Base-by-base conservation (phyloP, 768 basidiomycete genomes). In the Rhodotorula toruloides region DNA sequence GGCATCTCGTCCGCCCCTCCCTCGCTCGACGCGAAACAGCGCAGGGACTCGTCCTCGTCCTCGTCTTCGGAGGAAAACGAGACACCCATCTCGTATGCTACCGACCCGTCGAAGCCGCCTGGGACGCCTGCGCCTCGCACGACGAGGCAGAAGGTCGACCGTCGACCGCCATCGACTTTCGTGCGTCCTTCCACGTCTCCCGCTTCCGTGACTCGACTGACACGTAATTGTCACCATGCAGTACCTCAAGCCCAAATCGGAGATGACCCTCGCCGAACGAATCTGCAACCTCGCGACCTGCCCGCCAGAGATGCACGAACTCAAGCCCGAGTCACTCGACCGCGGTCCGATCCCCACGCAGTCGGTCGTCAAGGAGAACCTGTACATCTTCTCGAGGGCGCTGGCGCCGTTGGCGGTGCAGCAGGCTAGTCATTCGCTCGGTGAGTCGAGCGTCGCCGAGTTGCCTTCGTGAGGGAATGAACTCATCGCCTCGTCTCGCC, bases 241-340 rank as follows among this genome's bases (percentile, higher is more conserved):
- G 63, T 63, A 67, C 32, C 66, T 67, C 56, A 67, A 67, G 57
- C 47, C 57, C 2, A 27, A 14, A 29, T 49, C 60, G 0, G 50
- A 67, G n/a, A 67, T 67, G 66, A 54, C 52, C 12, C 32, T 32
- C 36, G 66, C 66, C 19, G 66, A 67, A 11, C 44, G 39, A 21
- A 32, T 67, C 17, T 67, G 66, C 39, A 32, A 67, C 31, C 52
- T 63, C 40, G 66, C 66, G 9, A 67, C 66, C 4, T 67, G 66
- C 36, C 66, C 66, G 4, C 40, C 60, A 0, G 36, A 31, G 52
- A 47, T 67, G 61, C 66, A 67, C 53, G 56, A 63, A 32, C 32
- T 67, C 36, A 54, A 58, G 46, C 44, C 42, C 52, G 61, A 62
- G n/a, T 37, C 46, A n/a, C 29, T 67, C 29, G 66, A 67, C 27